Base-by-base conservation (phyloP, 2,329 filamentous ascomycete genomes). In the Chaetomiaceae sp. region DNA sequence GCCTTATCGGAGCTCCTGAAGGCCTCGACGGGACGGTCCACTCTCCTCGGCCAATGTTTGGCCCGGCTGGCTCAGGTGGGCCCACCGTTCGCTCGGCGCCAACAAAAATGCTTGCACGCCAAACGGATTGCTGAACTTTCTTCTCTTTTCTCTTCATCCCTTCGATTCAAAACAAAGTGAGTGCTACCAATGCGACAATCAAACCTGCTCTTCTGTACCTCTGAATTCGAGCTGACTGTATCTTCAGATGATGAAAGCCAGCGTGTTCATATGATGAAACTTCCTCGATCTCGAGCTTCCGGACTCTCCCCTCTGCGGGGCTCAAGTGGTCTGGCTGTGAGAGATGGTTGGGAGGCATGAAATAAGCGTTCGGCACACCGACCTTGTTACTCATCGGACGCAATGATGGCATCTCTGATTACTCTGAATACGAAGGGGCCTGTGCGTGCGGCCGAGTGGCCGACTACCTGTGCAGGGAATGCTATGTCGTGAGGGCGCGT, bases 131-230 rank as follows among this genome's bases (percentile, higher is more conserved):
- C 62, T 62, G 43, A 51, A 56, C 58, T 48, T 59, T 65, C 57
- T 47, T 59, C 65, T 66, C 65, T 56, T 65, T 68, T 68, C 70
- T 70, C 75, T 76, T 74, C 78, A 84, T 82, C 90, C 56, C 88
- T 95, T 96, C 90, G 89, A 87, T 90, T 96, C 94, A 95, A 94
- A 85, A 83, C 84, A 80, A 88, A 75, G 90, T 96, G 76, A 79
- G 89, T 81, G 45, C 49, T 48, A 55, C 53, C 53, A 51, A 57
- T 47, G 32, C 45, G 45, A 47, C 44, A 44, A 20, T 29, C 34
- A 36, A 20, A 7, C 3, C 34, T 18, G 24, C n/a, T 3, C 20
- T 22, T n/a, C n/a, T n/a, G n/a, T n/a, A n/a, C n/a, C 7, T 12
- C n/a, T 14, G 39, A 19, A 22, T 18, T 33, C 12, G 10, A 20